Conservation (phyloP, 73 alveolate species). For the Stentor coeruleus region DNA sequence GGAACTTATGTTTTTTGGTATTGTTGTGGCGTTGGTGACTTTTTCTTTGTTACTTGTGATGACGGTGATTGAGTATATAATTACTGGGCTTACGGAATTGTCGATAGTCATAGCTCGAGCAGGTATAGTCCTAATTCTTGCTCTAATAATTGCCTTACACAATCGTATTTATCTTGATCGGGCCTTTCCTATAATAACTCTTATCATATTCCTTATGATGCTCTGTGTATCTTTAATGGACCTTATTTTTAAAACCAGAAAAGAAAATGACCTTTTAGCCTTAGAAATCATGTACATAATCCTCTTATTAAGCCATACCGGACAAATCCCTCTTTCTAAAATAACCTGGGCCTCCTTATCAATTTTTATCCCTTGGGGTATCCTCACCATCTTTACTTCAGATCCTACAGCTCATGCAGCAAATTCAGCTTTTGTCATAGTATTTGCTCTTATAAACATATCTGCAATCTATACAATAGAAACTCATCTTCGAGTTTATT, state of each 20-base stretch:
- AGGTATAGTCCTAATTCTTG: not conserved
- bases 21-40: conserved; percentile 9
- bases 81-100: not conserved
- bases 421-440: not conserved
- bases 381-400: not conserved
- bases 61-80: not conserved
- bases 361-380: conserved; percentile 16
- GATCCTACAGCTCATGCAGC: not conserved
- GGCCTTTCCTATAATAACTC: not conserved
- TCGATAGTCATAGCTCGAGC: not conserved
- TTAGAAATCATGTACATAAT: conserved; percentile 15
- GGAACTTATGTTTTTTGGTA: not conserved
- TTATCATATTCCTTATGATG: not conserved
- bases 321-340: not conserved
- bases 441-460: not conserved
- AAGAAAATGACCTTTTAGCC: not conserved
- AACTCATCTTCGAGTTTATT: not conserved
- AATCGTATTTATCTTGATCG: not conserved
- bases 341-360: not conserved
- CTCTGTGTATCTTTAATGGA: not conserved
- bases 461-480: conserved; percentile 10
- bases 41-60: not conserved
- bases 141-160: not conserved
- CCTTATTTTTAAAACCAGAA: not conserved
- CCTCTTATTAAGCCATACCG: not conserved